These are phyloP conservation scores for Pythium monospermum DNA, from an alignment of 352 stramenopile genomes.

Conservation along the genomic window DNA sequence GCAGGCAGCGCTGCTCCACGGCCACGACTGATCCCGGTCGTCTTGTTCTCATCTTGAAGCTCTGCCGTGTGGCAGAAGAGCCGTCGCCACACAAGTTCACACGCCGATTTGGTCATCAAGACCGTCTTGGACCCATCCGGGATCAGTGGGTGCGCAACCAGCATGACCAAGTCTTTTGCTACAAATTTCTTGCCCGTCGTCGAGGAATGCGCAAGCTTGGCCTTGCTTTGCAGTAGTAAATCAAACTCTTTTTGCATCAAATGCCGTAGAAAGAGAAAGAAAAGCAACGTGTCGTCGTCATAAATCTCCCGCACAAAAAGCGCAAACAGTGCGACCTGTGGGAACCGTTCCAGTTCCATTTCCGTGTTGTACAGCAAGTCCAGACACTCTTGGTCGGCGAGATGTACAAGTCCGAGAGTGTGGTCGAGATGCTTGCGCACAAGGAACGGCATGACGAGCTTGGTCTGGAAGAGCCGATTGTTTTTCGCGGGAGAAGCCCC, in stretches of 20 bases:
- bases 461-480: conserved; percentile 6
- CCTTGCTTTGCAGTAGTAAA: conserved; percentile 47
- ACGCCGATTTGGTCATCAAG: conserved; percentile 31
- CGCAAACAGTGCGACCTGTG: conserved; percentile 45
- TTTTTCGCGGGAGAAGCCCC: neutral
- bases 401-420: conserved; percentile 36
- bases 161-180: conserved; percentile 5
- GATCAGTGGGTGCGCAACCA: conserved; percentile 35
- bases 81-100: conserved; percentile 37
- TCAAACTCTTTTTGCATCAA: conserved; percentile 47
- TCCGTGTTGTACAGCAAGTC: conserved; percentile 75
- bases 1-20: conserved; percentile 10
- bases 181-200: conserved; percentile 40
- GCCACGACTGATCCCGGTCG: neutral
- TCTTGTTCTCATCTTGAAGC: neutral
- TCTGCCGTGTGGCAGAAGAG: conserved; percentile 29
- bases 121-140: conserved; percentile 60
- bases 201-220: conserved; percentile 54
- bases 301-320: conserved; percentile 67
- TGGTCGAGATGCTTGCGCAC: conserved; percentile 44
- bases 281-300: conserved; percentile 57
- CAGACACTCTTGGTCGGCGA: conserved; percentile 68
- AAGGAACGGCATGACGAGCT: conserved; percentile 57
- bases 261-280: conserved; percentile 50
- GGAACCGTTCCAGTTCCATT: conserved; percentile 34